Percentiles rank a stretch among this genome's conserved stretches.
Evolutionary conservation across 2,329 filamentous ascomycete species (phyloP).

Genomic region (Mollisiaceae sp.): DNA sequence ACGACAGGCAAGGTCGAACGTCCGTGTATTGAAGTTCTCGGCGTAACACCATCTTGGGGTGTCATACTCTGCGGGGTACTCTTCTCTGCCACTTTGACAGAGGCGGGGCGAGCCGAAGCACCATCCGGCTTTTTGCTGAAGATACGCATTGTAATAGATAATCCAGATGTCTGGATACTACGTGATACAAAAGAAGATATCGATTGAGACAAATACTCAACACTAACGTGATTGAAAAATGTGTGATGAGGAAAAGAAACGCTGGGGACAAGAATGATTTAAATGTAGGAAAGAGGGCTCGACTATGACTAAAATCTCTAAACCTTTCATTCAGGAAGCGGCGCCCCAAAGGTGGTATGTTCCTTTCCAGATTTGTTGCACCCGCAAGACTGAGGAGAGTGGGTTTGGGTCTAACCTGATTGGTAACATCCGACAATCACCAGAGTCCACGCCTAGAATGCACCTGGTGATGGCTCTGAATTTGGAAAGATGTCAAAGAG

Average conservation of each 20-base stretch:
- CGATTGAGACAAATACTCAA: background rate
- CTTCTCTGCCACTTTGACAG: background rate
- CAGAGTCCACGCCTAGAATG: too few species aligned
- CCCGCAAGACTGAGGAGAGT: too few species aligned
- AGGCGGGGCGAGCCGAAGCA: background rate
- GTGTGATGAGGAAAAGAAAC: background rate
- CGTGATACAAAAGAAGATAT: constrained; percentile 1
- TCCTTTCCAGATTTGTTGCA: background rate
- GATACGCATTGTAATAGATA: background rate
- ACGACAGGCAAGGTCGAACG: background rate
- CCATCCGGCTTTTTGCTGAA: background rate
- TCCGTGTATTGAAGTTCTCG: constrained; percentile 16
- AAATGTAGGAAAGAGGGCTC: background rate
- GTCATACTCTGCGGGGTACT: constrained; percentile 1
- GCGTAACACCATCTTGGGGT: constrained; percentile 19
- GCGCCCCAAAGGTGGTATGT: constrained; percentile 6
- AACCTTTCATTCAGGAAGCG: background rate
- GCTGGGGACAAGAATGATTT: background rate
- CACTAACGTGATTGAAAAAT: background rate
- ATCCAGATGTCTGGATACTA: background rate
- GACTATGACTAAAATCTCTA: constrained; percentile 4
- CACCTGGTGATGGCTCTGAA: too few species aligned
- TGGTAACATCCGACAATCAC: too few species aligned
- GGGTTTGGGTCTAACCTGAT: too few species aligned
- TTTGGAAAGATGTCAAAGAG: too few species aligned